These are phyloP conservation scores for Syzygium malaccense DNA, from an alignment of 441 rosid species.

Conservation along the genomic window DNA sequence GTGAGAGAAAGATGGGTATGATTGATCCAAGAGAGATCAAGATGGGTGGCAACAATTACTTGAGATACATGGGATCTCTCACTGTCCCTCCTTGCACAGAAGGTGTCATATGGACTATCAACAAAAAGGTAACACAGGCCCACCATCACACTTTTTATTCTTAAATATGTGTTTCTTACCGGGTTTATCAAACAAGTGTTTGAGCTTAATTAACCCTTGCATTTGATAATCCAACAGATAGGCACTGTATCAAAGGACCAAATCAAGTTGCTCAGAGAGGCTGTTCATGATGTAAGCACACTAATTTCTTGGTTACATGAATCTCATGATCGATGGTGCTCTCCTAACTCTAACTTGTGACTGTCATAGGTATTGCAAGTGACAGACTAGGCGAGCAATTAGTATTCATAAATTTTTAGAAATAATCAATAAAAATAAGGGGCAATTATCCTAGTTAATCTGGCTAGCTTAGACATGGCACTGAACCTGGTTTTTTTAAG, in stretches of 20 bases:
- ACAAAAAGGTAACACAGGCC: slow-evolving; percentile 23
- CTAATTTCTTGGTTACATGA: not conserved
- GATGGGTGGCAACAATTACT: too few species aligned
- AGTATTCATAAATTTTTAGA: not conserved
- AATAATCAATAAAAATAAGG: not conserved
- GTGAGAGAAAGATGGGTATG: too few species aligned
- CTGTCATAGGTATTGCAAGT: not conserved
- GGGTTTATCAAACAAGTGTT: not conserved
- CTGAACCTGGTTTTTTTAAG: not conserved
- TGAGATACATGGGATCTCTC: slow-evolving; percentile 54
- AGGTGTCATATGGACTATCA: slow-evolving; percentile 51
- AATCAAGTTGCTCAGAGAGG: slow-evolving; percentile 25
- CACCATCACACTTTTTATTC: not conserved
- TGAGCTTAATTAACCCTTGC: not conserved
- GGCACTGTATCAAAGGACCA: slow-evolving; percentile 34
- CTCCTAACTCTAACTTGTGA: not conserved
- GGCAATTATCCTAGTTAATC: not conserved
- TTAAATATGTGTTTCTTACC: not conserved
- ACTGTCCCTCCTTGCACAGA: slow-evolving; percentile 62
- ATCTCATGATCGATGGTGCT: not conserved
- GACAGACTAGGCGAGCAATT: not conserved
- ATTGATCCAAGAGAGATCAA: too few species aligned
- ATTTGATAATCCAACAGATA: slow-evolving; percentile 14
- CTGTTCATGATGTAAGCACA: slow-evolving; percentile 46
- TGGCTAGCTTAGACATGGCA: not conserved